Conservation (phyloP, 805 yeast genomes). For the Barnettozyma pratensis region DNA sequence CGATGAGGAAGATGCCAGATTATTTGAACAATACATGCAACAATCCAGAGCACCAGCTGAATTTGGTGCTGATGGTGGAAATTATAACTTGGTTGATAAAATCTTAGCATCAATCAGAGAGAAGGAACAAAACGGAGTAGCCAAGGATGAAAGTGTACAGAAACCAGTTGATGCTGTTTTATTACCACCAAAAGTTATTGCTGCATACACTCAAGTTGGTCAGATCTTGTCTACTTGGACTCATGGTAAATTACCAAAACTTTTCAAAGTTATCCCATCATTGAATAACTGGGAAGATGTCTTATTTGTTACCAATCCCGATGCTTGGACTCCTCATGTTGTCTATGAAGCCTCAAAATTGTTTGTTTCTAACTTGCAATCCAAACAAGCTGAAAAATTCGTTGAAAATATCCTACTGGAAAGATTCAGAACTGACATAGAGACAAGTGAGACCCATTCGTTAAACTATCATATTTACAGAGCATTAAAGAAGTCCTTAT, state of each 20-base stretch:
- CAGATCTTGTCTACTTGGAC: slow-evolving; percentile 81
- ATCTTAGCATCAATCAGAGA: slow-evolving; percentile 86
- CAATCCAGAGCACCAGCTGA: slow-evolving; percentile 28
- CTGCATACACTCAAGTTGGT: slow-evolving; percentile 91
- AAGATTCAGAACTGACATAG: slow-evolving; percentile 66
- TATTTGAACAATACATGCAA: slow-evolving; percentile 74
- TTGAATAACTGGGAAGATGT: slow-evolving; percentile 95
- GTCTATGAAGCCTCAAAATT: slow-evolving; percentile 91
- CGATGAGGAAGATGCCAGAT: slow-evolving; percentile 75
- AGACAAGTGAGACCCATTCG: slow-evolving; percentile 67
- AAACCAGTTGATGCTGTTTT: slow-evolving; percentile 67
- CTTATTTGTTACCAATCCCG: slow-evolving; percentile 87
- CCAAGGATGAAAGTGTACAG: slow-evolving; percentile 26
- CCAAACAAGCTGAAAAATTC: slow-evolving; percentile 85
- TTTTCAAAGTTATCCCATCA: slow-evolving; percentile 91
- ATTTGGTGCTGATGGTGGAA: slow-evolving; percentile 34
- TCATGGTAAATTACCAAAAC: slow-evolving; percentile 94
- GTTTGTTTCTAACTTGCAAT: slow-evolving; percentile 83
- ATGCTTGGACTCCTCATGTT: slow-evolving; percentile 91
- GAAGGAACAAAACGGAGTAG: slow-evolving; percentile 43
- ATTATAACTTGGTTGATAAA: slow-evolving; percentile 82
- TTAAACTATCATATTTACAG: slow-evolving; percentile 91
- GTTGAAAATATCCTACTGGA: slow-evolving; percentile 64
- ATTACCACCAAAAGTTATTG: slow-evolving; percentile 93
- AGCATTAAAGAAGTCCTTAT: slow-evolving; percentile 84